Base-by-base conservation (phyloP, 192 early-diverging fungal genomes). In the Thamnidium elegans region DNA sequence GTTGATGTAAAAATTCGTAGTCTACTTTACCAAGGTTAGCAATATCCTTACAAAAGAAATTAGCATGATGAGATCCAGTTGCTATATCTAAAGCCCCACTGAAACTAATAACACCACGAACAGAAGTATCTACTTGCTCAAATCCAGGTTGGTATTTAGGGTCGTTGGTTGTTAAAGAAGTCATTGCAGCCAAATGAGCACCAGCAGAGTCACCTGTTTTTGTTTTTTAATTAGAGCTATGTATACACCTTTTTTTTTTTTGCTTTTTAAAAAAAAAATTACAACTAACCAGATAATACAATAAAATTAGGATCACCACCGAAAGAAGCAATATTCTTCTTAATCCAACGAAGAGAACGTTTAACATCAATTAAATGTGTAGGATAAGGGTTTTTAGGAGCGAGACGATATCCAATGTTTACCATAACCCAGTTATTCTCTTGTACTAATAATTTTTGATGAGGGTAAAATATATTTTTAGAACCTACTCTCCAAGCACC, bases 221-320 rank as follows among this genome's bases (percentile, higher is more conserved):
- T 9, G 7, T 20, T 59, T 2, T 43, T 7, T 31, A 39, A 6
- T 45, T 20, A 46, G 45, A 20, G 5, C 30, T 47, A 15, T 47
- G 10, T 4, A 1, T 19, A 44, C n/a, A 44, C 0, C 10, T 21
- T 14, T 32, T 14, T n/a, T n/a, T n/a, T n/a, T n/a, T n/a, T n/a
- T n/a, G n/a, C n/a, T n/a, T 26, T 26, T 26, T 26, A 3, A 26
- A 26, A 26, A 26, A 3, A 26, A 26, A 26, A 26, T n/a, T 26
- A 26, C 26, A 2, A 26, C 26, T 26, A 26, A 63, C 86, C 86
- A 17, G 78, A 69, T 50, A 88, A 74, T 10, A 83, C 81, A 55
- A 91, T 80, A 50, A 86, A 89, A 14, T 74, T 58, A 7, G 89
- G 82, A 65, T 91, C 80, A 7, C 89, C 89, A 48, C 87, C 87